Base-by-base conservation (phyloP, 1,284 basidiomycete genomes). In the Melampsora larici-populina region DNA sequence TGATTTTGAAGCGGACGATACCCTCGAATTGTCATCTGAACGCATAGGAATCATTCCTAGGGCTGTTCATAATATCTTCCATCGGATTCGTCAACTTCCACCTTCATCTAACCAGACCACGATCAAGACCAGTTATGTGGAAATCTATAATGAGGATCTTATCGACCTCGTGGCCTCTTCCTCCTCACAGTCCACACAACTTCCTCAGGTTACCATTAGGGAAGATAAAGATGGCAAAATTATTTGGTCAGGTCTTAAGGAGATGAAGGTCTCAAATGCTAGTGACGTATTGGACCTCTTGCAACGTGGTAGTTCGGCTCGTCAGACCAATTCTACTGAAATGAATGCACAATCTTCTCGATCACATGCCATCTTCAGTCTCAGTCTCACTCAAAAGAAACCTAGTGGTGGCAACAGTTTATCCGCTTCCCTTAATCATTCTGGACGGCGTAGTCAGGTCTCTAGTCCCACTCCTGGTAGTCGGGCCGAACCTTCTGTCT, bases 281-380 rank as follows among this genome's bases (percentile, higher is more conserved):
- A 86, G 86, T 69, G 94, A 99, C 83, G 96, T 98, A 82, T 97
- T 99, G 93, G 88, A 87, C 87, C 92, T 78, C 87, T 96, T 79
- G 90, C 90, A 80, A 36, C 90, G 93, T 81, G 96, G 96, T 43
- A 92, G 93, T 24, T 88, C 91, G 17, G 90, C 96, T 69, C 89
- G 96, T 67, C 89, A 95, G 74, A 99, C 97, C 7, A 95, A 96
- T 81, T 93, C 97, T 84, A 99, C 96, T 55, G 93, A 95, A 82
- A 98, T 99, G 96, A 99, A 99, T 83, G 92, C 94, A 5, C 94
- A 97, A 83, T 96, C 93, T 0, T 98, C 95, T 63, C 92, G 96
- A 80, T 97, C 94, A 31, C 96, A 99, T 87, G 96, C 97, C 77
- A 98, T 99, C 85, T 99, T 99, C 85, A 97, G 95, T 63, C 87